Evolutionary conservation across 257 asterid species (phyloP).

Genomic region (Ballota nigra): DNA sequence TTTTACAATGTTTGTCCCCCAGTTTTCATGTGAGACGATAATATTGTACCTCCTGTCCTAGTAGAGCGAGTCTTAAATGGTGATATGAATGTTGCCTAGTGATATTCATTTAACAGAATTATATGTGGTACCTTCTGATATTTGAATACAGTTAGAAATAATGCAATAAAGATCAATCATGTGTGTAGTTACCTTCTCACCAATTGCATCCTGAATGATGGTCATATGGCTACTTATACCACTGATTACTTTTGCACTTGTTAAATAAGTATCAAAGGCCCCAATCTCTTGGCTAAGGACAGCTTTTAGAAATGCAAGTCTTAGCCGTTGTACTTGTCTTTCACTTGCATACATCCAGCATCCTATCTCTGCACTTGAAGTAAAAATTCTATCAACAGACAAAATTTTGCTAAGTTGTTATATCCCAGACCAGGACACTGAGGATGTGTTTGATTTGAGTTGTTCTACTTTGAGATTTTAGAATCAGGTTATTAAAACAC

Average conservation of each 20-base stretch:
- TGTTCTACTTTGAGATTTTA: too few species aligned
- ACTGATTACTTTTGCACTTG: constrained; percentile 60
- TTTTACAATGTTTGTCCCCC: not conserved
- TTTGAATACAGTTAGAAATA: not conserved
- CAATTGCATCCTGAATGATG: constrained; percentile 78
- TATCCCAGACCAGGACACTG: not conserved
- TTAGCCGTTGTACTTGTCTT: constrained; percentile 63
- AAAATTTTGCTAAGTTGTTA: not conserved
- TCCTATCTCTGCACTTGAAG: constrained; percentile 64
- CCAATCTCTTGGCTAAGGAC: constrained; percentile 73
- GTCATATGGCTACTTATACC: constrained; percentile 72
- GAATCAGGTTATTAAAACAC: too few species aligned
- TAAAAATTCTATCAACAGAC: not conserved
- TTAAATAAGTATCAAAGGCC: constrained; percentile 71
- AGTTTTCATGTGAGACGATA: not conserved
- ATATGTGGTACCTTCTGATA: not conserved
- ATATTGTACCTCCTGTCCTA: not conserved
- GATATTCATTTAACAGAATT: not conserved
- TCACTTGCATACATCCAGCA: constrained; percentile 92
- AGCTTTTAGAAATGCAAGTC: constrained; percentile 56
- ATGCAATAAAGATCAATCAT: not conserved
- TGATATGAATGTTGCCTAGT: not conserved
- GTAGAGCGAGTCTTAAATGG: not conserved
- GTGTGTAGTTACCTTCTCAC: constrained; percentile 64
- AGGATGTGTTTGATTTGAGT: too few species aligned